Conservation (phyloP, 2,329 filamentous ascomycete species). For the Beauveria brongniartii region DNA sequence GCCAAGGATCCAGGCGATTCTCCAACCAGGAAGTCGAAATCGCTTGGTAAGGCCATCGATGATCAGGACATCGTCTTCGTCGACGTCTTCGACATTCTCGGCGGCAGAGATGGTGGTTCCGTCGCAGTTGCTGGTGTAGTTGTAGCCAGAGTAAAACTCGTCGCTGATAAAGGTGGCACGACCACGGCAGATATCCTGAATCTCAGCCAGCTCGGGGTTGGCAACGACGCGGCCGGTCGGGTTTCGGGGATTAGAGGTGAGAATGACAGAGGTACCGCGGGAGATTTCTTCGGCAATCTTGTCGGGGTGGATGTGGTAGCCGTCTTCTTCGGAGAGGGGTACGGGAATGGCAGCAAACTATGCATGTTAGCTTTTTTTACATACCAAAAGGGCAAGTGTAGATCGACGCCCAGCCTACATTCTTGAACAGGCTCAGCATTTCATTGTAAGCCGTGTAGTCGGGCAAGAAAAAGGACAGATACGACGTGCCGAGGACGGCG, state of each 20-base stretch:
- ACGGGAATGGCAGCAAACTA: slow-evolving; percentile 82
- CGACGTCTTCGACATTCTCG: slow-evolving; percentile 81
- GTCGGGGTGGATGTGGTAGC: slow-evolving; percentile 87
- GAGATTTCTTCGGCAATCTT: slow-evolving; percentile 90
- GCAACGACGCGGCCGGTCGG: slow-evolving; percentile 82
- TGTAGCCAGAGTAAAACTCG: slow-evolving; percentile 95
- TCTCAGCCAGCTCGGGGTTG: slow-evolving; percentile 78
- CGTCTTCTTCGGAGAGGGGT: slow-evolving; percentile 74
- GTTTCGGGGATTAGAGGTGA: slow-evolving; percentile 93
- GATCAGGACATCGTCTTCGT: slow-evolving; percentile 85
- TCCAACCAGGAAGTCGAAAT: slow-evolving; percentile 92
- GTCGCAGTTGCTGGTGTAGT: slow-evolving; percentile 89
- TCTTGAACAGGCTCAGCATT: slow-evolving; percentile 92
- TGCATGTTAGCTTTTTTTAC: neutral
- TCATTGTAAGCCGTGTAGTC: slow-evolving; percentile 98
- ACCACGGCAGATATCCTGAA: slow-evolving; percentile 87
- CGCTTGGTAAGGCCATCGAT: slow-evolving; percentile 95
- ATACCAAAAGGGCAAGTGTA: neutral
- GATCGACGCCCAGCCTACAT: slow-evolving; percentile 40
- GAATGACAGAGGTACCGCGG: slow-evolving; percentile 76
- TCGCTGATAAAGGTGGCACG: slow-evolving; percentile 89
- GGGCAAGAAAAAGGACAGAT: slow-evolving; percentile 87
- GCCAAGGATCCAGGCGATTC: slow-evolving; percentile 91
- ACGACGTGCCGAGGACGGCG: slow-evolving; percentile 85
- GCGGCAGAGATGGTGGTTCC: slow-evolving; percentile 83